These are phyloP conservation scores for Cerrena zonata DNA, from an alignment of 1,284 basidiomycete species.

Conservation along the genomic window DNA sequence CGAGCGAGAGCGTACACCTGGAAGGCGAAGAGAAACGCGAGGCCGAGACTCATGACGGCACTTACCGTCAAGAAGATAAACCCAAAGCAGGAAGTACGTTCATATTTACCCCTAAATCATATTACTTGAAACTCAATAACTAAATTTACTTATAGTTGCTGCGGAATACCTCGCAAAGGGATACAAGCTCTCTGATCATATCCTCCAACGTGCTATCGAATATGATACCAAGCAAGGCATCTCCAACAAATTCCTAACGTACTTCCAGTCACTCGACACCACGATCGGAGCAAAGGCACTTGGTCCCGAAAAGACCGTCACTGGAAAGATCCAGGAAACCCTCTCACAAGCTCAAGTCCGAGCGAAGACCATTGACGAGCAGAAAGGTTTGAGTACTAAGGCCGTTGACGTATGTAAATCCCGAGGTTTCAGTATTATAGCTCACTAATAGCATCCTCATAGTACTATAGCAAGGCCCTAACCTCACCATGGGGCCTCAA, in stretches of 20 bases:
- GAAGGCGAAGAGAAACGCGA: constrained; percentile 35
- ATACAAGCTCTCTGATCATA: constrained; percentile 73
- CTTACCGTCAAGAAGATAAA: constrained; percentile 75
- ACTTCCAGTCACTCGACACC: constrained; percentile 67
- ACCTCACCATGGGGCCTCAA: constrained; percentile 72
- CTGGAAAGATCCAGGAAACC: constrained; percentile 62
- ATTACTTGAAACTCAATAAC: neutral
- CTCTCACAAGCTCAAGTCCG: constrained; percentile 56
- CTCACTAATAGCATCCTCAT: too few relatives aligned
- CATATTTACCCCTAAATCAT: neutral
- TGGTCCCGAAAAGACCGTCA: constrained; percentile 71
- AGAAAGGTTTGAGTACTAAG: constrained; percentile 67
- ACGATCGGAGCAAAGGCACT: constrained; percentile 55
- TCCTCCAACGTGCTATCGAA: constrained; percentile 82
- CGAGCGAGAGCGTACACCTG: constrained; percentile 55
- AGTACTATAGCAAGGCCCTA: constrained; percentile 80
- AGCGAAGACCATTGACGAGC: constrained; percentile 73
- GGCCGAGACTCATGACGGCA: constrained; percentile 25
- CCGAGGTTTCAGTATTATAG: too few relatives aligned
- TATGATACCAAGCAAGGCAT: constrained; percentile 84
- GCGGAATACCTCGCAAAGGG: constrained; percentile 88
- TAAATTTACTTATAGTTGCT: constrained; percentile 65
- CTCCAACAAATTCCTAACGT: constrained; percentile 75
- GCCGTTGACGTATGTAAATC: constrained; percentile 54
- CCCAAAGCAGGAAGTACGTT: constrained; percentile 70